Percentiles rank a stretch among this genome's conserved stretches.
These are phyloP conservation scores for Candida golubevii DNA, from an alignment of 805 yeast genomes.

Conservation along the genomic window DNA sequence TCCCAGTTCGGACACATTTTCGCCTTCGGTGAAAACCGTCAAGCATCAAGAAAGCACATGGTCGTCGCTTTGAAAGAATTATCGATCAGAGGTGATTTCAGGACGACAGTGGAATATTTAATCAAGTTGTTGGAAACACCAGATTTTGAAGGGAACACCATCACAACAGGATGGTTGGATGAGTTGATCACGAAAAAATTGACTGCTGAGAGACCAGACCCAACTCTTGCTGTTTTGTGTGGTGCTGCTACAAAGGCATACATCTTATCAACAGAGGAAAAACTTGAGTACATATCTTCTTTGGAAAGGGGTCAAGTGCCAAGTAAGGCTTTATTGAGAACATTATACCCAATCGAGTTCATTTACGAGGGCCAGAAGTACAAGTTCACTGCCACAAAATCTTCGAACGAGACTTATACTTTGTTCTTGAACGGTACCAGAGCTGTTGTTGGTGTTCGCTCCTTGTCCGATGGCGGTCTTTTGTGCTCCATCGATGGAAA, in stretches of 20 bases:
- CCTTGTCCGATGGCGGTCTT: constrained; percentile 93
- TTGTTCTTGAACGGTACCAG: constrained; percentile 91
- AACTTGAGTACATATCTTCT: constrained; percentile 64
- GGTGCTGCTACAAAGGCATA: constrained; percentile 98
- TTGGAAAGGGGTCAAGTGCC: constrained; percentile 96
- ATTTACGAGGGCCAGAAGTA: constrained; percentile 91
- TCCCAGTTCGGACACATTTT: constrained; percentile 99
- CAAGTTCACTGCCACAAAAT: constrained; percentile 92
- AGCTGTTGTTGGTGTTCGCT: constrained; percentile 78
- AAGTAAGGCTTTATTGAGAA: constrained; percentile 71
- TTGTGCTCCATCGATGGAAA: constrained; percentile 85
- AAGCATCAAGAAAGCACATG: constrained; percentile 97
- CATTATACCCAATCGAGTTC: constrained; percentile 89
- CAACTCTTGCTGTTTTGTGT: constrained; percentile 83
- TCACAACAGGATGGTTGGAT: constrained; percentile 99
- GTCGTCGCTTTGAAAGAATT: constrained; percentile 96
- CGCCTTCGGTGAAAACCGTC: constrained; percentile 98
- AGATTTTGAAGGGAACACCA: constrained; percentile 92
- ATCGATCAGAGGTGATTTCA: constrained; percentile 96
- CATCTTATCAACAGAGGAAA: constrained; percentile 66
- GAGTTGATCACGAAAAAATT: constrained; percentile 89
- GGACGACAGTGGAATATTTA: constrained; percentile 95
- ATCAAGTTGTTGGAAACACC: constrained; percentile 94
- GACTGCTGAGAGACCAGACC: constrained; percentile 96
- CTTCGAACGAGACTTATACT: constrained; percentile 80